Percentiles rank a stretch among this genome's conserved stretches.
These are phyloP conservation scores for Penicillium goetzii DNA, from an alignment of 495 filamentous ascomycete genomes.

Conservation along the genomic window DNA sequence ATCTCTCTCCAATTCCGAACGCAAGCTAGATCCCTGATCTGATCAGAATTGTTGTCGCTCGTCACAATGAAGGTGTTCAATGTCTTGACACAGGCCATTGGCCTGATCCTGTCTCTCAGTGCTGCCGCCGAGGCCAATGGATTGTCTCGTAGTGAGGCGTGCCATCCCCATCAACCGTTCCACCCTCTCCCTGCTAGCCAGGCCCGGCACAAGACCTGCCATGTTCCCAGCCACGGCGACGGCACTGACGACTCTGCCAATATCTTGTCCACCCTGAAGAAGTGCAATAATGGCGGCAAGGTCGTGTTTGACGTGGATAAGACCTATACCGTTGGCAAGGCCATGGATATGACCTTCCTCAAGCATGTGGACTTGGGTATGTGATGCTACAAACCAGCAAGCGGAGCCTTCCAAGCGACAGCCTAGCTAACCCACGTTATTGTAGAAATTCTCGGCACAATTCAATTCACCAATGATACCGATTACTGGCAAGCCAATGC, in stretches of 20 bases:
- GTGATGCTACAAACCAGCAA: not conserved
- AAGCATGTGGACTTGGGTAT: conserved; percentile 63
- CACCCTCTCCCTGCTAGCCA: conserved; percentile 40
- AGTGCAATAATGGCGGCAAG: conserved; percentile 69
- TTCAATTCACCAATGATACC: conserved; percentile 66
- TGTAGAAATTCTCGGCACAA: conserved; percentile 56
- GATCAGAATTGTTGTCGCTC: not conserved
- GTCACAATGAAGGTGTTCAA: conserved; percentile 38
- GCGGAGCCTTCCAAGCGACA: conserved; percentile 9
- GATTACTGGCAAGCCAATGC: conserved; percentile 67
- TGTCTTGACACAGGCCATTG: conserved; percentile 32
- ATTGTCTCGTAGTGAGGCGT: conserved; percentile 33
- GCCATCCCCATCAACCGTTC: conserved; percentile 41
- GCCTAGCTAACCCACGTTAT: not conserved
- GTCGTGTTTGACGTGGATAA: conserved; percentile 61
- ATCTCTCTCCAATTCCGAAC: conserved; percentile 6
- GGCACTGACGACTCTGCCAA: conserved; percentile 60
- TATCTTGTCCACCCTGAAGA: conserved; percentile 60
- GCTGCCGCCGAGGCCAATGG: conserved; percentile 22
- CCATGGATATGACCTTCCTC: conserved; percentile 66
- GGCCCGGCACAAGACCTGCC: conserved; percentile 38
- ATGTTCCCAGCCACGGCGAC: conserved; percentile 43
- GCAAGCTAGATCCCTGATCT: not conserved
- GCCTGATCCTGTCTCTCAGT: conserved; percentile 30
- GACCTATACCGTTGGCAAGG: conserved; percentile 65